phyloP scores from a whole-genome alignment of 306 rosid species.

The Fagus sylvatica region DNA sequence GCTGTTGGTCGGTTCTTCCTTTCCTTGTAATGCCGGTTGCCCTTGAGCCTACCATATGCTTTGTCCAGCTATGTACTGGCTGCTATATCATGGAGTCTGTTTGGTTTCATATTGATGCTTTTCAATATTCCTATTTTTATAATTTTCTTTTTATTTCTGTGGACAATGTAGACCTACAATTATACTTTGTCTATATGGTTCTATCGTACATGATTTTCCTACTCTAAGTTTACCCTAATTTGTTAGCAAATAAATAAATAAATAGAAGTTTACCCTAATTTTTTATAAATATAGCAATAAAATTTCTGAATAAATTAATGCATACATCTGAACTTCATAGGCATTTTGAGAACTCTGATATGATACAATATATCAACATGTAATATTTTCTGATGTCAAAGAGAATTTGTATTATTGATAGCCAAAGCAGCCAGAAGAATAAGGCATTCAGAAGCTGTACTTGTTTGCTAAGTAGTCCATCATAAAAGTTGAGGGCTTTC shows the following conservation, averaged over 20 bases:
- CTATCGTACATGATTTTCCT: not conserved
- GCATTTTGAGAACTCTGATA: not conserved
- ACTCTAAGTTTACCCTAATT: not conserved
- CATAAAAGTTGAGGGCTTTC: slow-evolving; percentile 98
- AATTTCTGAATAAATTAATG: not conserved
- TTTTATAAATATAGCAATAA: not conserved
- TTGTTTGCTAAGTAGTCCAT: slow-evolving; percentile 87
- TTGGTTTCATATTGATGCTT: no score
- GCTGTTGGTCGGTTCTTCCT: no score
- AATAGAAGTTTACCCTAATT: not conserved
- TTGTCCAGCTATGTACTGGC: no score
- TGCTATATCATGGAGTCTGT: no score
- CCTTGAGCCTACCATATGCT: no score
- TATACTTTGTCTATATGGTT: not conserved
- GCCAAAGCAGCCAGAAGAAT: slow-evolving; percentile 1
- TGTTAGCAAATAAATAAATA: no score
- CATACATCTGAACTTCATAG: not conserved
- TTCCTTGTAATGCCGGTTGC: no score
- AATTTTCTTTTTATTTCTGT: no score
- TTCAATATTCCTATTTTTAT: no score
- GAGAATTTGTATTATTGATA: not conserved
- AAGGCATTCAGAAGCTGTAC: slow-evolving; percentile 41
- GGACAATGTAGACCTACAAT: no score
- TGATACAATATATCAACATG: not conserved
- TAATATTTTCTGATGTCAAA: not conserved